Percentiles rank a stretch among this genome's conserved stretches.
Conservation (phyloP, 1,139 yeast genomes). For the Diutina sp. region DNA sequence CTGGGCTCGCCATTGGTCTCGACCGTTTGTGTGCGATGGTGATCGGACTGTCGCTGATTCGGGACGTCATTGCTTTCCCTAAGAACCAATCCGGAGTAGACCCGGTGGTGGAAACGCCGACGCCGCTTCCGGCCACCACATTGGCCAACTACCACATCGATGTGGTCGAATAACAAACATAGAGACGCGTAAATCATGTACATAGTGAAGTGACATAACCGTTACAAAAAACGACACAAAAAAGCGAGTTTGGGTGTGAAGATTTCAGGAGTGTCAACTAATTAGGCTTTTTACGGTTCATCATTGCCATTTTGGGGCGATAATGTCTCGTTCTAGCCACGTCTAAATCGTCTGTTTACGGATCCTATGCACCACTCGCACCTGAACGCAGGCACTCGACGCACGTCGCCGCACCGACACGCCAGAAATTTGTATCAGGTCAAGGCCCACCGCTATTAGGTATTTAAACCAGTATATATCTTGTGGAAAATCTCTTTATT, state of each 20-base stretch:
- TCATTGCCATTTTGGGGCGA: not conserved
- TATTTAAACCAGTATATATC: not conserved
- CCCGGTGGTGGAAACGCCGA: slow-evolving; percentile 79
- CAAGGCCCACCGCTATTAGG: not conserved
- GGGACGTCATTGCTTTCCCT: slow-evolving; percentile 95
- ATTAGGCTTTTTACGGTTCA: not conserved
- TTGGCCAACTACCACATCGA: slow-evolving; percentile 37
- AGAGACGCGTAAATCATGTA: not conserved
- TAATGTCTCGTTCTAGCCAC: not conserved
- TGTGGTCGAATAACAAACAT: not conserved
- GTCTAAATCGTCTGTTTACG: not conserved
- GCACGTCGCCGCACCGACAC: not conserved
- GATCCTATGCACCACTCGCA: not conserved
- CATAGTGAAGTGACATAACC: not conserved
- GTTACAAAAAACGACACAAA: not conserved
- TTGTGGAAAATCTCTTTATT: not conserved
- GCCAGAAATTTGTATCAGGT: not conserved
- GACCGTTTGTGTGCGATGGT: slow-evolving; percentile 91
- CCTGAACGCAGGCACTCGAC: not conserved
- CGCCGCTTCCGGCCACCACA: slow-evolving; percentile 36
- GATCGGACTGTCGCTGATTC: slow-evolving; percentile 56
- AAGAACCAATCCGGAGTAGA: slow-evolving; percentile 84
- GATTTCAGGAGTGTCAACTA: not conserved
- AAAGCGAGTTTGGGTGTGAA: not conserved
- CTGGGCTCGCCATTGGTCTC: slow-evolving; percentile 91